A percentile compares a stretch with the other conserved stretches of the same genome.
Conservation (phyloP, 2,329 filamentous ascomycete species). For the Mollisia scopiformis region DNA sequence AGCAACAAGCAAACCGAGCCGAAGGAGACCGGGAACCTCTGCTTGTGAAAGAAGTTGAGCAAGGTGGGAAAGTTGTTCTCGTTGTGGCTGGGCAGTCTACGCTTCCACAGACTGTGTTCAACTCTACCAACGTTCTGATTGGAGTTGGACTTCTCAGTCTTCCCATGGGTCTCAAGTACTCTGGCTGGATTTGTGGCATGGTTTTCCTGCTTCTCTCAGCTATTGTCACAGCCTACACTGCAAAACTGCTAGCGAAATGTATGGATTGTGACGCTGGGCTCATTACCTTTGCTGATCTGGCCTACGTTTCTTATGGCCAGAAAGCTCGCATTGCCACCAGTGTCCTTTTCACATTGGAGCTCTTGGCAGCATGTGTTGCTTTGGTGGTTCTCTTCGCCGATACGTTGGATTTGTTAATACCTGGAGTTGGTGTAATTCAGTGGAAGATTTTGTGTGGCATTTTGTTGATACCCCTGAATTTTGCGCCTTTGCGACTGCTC, state of each 20-base stretch:
- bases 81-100: slow-evolving; percentile 93
- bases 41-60: slow-evolving; percentile 86
- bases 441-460: slow-evolving; percentile 89
- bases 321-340: slow-evolving; percentile 82
- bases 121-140: slow-evolving; percentile 81
- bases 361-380: slow-evolving; percentile 87
- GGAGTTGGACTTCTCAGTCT: slow-evolving; percentile 88
- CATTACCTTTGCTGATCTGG: slow-evolving; percentile 93
- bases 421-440: slow-evolving; percentile 64
- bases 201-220: slow-evolving; percentile 75
- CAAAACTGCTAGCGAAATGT: slow-evolving; percentile 82
- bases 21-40: slow-evolving; percentile 72
- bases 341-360: slow-evolving; percentile 83
- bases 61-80: slow-evolving; percentile 83
- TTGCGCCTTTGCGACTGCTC: slow-evolving; percentile 79
- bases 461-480: slow-evolving; percentile 79
- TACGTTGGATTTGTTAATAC: slow-evolving; percentile 78
- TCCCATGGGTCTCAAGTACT: slow-evolving; percentile 84
- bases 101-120: slow-evolving; percentile 92
- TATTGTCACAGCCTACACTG: slow-evolving; percentile 81
- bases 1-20: slow-evolving; percentile 48
- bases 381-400: slow-evolving; percentile 93
- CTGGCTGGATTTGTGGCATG: slow-evolving; percentile 86
- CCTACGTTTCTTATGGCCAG: slow-evolving; percentile 86
- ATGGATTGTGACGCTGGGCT: slow-evolving; percentile 83